Evolutionary conservation across 768 basidiomycete species (phyloP).

Genomic region (Pleurotus djamor): DNA sequence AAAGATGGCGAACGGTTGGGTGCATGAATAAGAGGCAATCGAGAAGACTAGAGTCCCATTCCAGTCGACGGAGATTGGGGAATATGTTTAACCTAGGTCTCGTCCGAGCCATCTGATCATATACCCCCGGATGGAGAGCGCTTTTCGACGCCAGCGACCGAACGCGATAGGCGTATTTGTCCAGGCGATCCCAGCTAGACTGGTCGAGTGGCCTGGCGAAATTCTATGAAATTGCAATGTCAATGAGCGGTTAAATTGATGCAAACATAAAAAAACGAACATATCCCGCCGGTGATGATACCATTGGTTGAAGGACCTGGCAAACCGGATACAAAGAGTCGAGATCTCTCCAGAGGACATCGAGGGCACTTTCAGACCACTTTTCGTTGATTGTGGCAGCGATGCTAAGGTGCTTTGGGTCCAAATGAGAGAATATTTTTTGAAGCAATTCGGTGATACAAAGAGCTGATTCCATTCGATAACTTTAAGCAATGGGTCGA

Average conservation of each 20-base stretch:
- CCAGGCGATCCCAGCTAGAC: slow-evolving; percentile 55
- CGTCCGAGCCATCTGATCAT: slow-evolving; percentile 57
- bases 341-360: slow-evolving; percentile 57
- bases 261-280: slow-evolving; percentile 11
- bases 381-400: slow-evolving; percentile 31
- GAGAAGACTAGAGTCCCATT: slow-evolving; percentile 30
- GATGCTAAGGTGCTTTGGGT: neutral
- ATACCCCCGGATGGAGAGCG: slow-evolving; percentile 30
- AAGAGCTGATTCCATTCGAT: neutral
- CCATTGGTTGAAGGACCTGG: slow-evolving; percentile 43
- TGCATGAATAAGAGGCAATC: neutral
- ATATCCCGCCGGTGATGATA: slow-evolving; percentile 18
- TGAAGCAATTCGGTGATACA: neutral
- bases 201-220: slow-evolving; percentile 39
- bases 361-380: slow-evolving; percentile 40
- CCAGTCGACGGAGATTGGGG: slow-evolving; percentile 49
- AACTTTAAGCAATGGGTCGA: too few species aligned
- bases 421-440: neutral
- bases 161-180: slow-evolving; percentile 51
- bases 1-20: neutral
- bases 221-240: slow-evolving; percentile 19
- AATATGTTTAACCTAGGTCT: slow-evolving; percentile 50
- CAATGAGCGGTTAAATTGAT: too few species aligned
- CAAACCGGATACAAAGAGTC: slow-evolving; percentile 43
- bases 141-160: slow-evolving; percentile 24